Evolutionary conservation across 345 rosid genomes (phyloP).

Genomic region (Raphanus sativus): DNA sequence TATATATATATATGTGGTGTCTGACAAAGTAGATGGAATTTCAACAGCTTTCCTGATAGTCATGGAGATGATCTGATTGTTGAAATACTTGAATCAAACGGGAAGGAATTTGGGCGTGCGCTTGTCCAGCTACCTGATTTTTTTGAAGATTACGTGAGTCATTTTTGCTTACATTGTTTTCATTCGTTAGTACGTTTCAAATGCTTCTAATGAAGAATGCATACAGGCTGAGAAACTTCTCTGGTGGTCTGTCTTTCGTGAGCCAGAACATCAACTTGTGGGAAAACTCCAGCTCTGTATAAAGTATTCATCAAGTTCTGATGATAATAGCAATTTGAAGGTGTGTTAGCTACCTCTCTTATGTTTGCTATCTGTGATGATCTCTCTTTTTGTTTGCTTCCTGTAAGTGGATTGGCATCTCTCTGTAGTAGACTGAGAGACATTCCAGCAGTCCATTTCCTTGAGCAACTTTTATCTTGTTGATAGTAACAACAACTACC

Average conservation of each 20-base stretch:
- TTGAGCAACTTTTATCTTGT: constrained; percentile 9
- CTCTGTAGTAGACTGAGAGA: constrained; percentile 4
- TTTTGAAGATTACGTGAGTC: constrained; percentile 67
- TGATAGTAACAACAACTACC: background rate
- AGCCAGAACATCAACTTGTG: constrained; percentile 88
- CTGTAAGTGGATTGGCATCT: background rate
- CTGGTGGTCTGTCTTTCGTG: constrained; percentile 89
- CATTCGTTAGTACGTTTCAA: constrained; percentile 10
- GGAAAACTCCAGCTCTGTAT: constrained; percentile 85
- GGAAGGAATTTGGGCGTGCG: constrained; percentile 84
- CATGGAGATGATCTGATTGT: constrained; percentile 88
- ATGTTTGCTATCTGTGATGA: background rate
- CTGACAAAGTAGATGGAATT: constrained; percentile 34
- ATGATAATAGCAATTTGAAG: constrained; percentile 77
- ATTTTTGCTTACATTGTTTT: constrained; percentile 1
- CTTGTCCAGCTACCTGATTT: constrained; percentile 78
- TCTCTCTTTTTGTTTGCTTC: constrained; percentile 4
- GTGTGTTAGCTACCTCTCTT: constrained; percentile 41
- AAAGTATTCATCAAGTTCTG: constrained; percentile 74
- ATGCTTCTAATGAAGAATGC: constrained; percentile 38
- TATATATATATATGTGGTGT: constrained; percentile 2
- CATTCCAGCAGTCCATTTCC: constrained; percentile 3
- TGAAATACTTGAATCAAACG: constrained; percentile 83
- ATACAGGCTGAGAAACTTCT: constrained; percentile 79
- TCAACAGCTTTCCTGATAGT: constrained; percentile 90